Base-by-base conservation (phyloP, 202 grass and related monocot species). In the Setaria italica region DNA sequence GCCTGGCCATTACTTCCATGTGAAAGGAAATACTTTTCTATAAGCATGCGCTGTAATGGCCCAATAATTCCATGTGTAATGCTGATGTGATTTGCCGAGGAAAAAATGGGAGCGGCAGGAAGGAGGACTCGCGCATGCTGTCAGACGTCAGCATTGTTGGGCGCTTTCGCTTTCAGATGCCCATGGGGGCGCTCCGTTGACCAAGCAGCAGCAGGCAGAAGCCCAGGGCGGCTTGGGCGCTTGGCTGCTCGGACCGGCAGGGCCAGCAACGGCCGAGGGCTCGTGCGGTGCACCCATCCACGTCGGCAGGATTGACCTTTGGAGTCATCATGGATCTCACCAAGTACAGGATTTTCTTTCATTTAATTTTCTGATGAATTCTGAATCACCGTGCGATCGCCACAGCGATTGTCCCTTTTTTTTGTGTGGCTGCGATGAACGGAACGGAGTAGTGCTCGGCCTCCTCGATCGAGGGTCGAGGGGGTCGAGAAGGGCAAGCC, bases 271-370 rank as follows among this genome's bases (percentile, higher is more conserved):
- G 43, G 43, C 43, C 43, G 7, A 34, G 11, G 43, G 17, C 43
- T 7, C 9, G 21, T 65, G 34, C 25, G 25, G 25, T 25, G 25
- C 25, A 25, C 66, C 39, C 8, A 6, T 11, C 62, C 63, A 55
- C 34, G 54, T 77, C 51, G 37, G 33, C 20, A 39, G 54, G 46
- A 71, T 48, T 77, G 83, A 77, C 72, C 66, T 81, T 63, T 63
- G 3, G 49, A n/a, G 21, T 70, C 82, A 64, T 71, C 80, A 20
- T 43, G 64, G 5, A 42, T 29, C 60, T 35, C 66, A 37, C 41
- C 47, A 19, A 10, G 33, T 16, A 12, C 6, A 7, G 1, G 42
- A 25, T 19, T 30, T 55, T 9, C 7, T 19, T 37, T 29, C 33
- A 42, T 33, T 89, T 46, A 32, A 56, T 12, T 10, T 66, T 20